Conservation (phyloP, 176 grass and related monocot genomes). For the Rhipidocladum racemiflorum region DNA sequence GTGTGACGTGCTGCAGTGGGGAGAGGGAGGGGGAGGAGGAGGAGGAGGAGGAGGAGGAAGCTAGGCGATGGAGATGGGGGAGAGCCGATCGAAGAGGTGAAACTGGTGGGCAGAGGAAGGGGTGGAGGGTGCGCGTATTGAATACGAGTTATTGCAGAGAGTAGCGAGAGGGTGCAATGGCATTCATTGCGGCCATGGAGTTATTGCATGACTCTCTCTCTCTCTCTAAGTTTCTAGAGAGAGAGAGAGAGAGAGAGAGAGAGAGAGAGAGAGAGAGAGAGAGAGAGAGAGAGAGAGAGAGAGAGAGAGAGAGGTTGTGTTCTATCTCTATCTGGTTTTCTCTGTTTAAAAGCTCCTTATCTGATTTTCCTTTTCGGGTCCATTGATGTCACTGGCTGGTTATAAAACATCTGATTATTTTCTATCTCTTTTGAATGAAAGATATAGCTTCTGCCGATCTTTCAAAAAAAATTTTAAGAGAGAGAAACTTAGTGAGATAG, state of each 20-base stretch:
- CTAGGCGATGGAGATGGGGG: constrained; percentile 10
- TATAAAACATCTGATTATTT: too few relatives aligned
- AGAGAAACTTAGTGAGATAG: too few relatives aligned
- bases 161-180: constrained; percentile 88
- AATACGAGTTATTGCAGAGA: constrained; percentile 74
- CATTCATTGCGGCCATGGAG: constrained; percentile 88
- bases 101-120: constrained; percentile 22
- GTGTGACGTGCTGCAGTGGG: neutral
- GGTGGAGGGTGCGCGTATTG: constrained; percentile 56
- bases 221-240: neutral
- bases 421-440: too few relatives aligned
- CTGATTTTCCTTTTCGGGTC: too few relatives aligned
- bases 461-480: too few relatives aligned
- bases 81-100: too few relatives aligned
- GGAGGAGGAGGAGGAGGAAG: neutral
- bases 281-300: too few relatives aligned
- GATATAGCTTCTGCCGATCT: too few relatives aligned
- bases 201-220: constrained; percentile 44
- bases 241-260: constrained; percentile 3
- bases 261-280: neutral
- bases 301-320: too few relatives aligned
- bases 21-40: neutral
- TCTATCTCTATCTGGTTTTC: too few relatives aligned
- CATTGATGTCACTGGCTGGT: too few relatives aligned
- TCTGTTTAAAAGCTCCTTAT: too few relatives aligned